Conservation (phyloP, 1,139 yeast species). For the Yamadazyma blattariae region DNA sequence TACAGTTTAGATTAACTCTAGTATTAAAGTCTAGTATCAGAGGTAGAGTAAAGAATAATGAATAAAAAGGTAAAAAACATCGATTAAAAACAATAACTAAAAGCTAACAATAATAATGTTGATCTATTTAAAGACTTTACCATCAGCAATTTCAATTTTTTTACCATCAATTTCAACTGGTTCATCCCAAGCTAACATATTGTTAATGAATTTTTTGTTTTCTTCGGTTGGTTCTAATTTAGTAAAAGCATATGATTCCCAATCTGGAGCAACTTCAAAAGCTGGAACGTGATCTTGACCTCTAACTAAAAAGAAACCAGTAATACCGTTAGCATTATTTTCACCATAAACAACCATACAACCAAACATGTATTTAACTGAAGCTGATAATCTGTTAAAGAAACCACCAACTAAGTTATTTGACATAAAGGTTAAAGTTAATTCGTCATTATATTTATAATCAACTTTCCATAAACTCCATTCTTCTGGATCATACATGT, state of each 20-base stretch:
- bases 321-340: constrained; percentile 96
- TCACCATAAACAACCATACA: constrained; percentile 94
- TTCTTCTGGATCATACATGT: constrained; percentile 86
- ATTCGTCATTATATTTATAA: constrained; percentile 97
- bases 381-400: constrained; percentile 91
- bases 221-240: constrained; percentile 40
- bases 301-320: constrained; percentile 92
- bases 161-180: constrained; percentile 47
- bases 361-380: constrained; percentile 94
- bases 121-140: constrained; percentile 53
- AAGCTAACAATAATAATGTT: no score
- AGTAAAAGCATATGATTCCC: constrained; percentile 65
- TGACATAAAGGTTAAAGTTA: constrained; percentile 96
- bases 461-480: constrained; percentile 96
- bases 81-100: no score
- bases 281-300: constrained; percentile 93
- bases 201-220: constrained; percentile 39
- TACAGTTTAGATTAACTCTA: no score
- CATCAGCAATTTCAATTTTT: constrained; percentile 47
- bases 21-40: no score
- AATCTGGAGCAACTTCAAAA: constrained; percentile 98
- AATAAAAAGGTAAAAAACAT: no score
- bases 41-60: no score
- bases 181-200: constrained; percentile 54
- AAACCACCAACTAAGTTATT: constrained; percentile 98